These are phyloP conservation scores for Lepidopterella palustris DNA, from an alignment of 495 filamentous ascomycete species.

Conservation along the genomic window DNA sequence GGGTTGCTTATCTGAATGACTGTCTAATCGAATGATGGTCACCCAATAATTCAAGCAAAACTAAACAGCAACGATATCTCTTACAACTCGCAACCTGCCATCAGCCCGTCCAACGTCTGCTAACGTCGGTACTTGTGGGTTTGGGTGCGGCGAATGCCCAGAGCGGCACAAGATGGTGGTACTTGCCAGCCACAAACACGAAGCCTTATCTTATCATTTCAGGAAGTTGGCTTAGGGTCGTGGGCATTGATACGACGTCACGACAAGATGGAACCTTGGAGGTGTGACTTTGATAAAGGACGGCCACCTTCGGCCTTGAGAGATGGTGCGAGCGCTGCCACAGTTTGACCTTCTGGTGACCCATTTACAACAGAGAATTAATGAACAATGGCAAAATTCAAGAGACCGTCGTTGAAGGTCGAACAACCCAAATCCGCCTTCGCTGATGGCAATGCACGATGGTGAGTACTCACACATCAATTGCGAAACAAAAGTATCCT, in stretches of 20 bases:
- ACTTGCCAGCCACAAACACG: neutral
- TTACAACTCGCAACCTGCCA: no score
- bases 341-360: neutral
- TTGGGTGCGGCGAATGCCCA: neutral
- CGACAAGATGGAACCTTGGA: neutral
- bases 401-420: constrained; percentile 27
- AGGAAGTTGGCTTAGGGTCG: neutral
- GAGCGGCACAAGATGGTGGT: neutral
- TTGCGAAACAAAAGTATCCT: neutral
- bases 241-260: neutral
- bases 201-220: neutral
- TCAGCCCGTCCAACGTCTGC: neutral
- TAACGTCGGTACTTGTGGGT: no score
- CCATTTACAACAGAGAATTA: neutral
- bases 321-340: neutral
- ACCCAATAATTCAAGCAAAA: neutral
- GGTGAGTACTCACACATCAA: constrained; percentile 11
- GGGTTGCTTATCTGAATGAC: constrained; percentile 10
- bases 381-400: constrained; percentile 11
- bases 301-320: neutral
- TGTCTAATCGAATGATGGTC: neutral
- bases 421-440: constrained; percentile 29
- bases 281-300: neutral
- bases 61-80: neutral
- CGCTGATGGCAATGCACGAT: constrained; percentile 25